Conservation (phyloP, 169 alveolate genomes). For the Cryptosporidium tyzzeri region DNA sequence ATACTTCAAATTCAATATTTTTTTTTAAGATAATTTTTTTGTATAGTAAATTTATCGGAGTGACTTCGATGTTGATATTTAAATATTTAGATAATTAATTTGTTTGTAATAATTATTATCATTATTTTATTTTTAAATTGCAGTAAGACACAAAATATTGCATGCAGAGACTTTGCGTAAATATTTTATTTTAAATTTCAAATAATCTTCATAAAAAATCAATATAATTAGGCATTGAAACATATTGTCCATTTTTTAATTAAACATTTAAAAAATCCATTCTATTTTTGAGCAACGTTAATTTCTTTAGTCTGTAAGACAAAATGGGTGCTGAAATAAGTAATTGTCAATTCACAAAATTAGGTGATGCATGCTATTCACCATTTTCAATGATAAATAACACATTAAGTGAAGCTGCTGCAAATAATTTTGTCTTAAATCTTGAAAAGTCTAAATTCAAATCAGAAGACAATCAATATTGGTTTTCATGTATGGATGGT, state of each 20-base stretch:
- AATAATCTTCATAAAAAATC: neutral
- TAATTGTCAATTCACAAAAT: constrained; percentile 8
- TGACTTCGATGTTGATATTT: neutral
- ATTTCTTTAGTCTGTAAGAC: neutral
- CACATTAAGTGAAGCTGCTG: constrained; percentile 1
- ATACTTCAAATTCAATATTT: neutral
- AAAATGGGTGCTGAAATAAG: constrained; percentile 41
- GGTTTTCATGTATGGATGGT: constrained; percentile 20
- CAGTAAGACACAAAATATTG: constrained; percentile 4
- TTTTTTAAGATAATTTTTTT: neutral
- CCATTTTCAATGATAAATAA: constrained; percentile 3
- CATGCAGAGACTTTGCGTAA: constrained; percentile 56
- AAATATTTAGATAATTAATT: neutral
- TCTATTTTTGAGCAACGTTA: neutral
- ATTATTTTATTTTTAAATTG: neutral
- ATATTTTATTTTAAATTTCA: neutral
- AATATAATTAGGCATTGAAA: neutral
- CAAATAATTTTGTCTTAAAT: constrained; percentile 20
- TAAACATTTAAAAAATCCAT: neutral
- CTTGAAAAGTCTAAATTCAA: constrained; percentile 12
- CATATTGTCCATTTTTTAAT: neutral
- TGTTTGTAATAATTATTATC: neutral
- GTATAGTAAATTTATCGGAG: neutral
- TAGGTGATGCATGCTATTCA: constrained; percentile 32
- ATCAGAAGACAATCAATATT: neutral